phyloP scores from a whole-genome alignment of 371 early-diverging fungal species.

The Saksenaea oblongispora region DNA sequence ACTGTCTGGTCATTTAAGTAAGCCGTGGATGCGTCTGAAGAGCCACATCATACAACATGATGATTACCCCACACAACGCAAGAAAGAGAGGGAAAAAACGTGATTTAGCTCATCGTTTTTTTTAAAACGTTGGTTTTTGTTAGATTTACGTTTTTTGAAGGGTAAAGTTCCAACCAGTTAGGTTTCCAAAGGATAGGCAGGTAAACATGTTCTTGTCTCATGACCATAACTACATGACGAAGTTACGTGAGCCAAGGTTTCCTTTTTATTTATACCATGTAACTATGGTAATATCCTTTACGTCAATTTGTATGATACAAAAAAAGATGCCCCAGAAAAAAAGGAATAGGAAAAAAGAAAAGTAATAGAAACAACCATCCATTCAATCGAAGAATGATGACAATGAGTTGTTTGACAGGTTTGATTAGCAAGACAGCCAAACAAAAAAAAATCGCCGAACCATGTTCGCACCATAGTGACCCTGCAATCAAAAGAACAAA shows the following conservation, averaged over 20 bases:
- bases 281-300: background rate
- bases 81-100: no score
- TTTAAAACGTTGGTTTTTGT: no score
- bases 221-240: background rate
- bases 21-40: no score
- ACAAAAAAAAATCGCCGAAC: slow-evolving; percentile 4
- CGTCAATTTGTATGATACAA: no score
- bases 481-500: background rate
- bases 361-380: background rate
- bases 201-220: background rate
- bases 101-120: no score
- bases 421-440: slow-evolving; percentile 3
- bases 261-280: background rate
- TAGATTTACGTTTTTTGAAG: background rate
- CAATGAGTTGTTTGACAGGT: slow-evolving; percentile 4
- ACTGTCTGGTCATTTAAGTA: no score
- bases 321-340: background rate
- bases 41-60: background rate
- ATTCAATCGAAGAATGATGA: slow-evolving; percentile 1
- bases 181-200: background rate
- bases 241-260: background rate
- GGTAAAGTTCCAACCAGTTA: background rate
- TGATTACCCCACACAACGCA: background rate
- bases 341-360: background rate
- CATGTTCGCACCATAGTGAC: background rate